Evolutionary conservation across 2,329 filamentous ascomycete species (phyloP).

Genomic region (Metarhizium robertsii): DNA sequence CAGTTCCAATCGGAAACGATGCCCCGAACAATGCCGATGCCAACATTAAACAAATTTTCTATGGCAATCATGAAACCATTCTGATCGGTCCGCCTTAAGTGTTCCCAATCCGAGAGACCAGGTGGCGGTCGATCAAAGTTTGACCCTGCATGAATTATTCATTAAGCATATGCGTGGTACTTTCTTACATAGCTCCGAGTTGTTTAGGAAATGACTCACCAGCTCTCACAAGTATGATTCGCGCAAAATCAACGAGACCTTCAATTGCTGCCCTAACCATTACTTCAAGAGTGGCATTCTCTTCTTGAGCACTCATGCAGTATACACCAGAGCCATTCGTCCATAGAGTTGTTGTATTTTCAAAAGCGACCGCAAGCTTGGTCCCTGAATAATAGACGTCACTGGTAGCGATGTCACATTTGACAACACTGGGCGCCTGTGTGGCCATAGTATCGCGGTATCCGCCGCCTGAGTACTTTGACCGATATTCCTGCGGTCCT

Average conservation of each 20-base stretch:
- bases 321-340: slow-evolving; percentile 61
- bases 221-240: slow-evolving; percentile 60
- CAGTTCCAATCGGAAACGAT: slow-evolving; percentile 52
- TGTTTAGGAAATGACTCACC: slow-evolving; percentile 20
- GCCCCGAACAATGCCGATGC: slow-evolving; percentile 54
- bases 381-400: slow-evolving; percentile 63
- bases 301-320: slow-evolving; percentile 65
- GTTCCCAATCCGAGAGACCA: slow-evolving; percentile 43
- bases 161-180: neutral
- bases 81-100: slow-evolving; percentile 50
- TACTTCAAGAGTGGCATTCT: slow-evolving; percentile 59
- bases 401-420: slow-evolving; percentile 59
- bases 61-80: slow-evolving; percentile 56
- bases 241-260: slow-evolving; percentile 53
- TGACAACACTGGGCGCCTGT: slow-evolving; percentile 43
- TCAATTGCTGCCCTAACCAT: slow-evolving; percentile 49
- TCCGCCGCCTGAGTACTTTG: slow-evolving; percentile 36
- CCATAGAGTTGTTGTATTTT: slow-evolving; percentile 51
- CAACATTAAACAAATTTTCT: slow-evolving; percentile 57
- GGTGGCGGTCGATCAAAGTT: slow-evolving; percentile 64
- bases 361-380: slow-evolving; percentile 53
- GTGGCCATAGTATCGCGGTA: slow-evolving; percentile 32
- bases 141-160: slow-evolving; percentile 30
- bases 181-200: neutral
- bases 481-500: slow-evolving; percentile 42